These are phyloP conservation scores for Saitoella complicata DNA, from an alignment of 805 yeast genomes.

Conservation along the genomic window DNA sequence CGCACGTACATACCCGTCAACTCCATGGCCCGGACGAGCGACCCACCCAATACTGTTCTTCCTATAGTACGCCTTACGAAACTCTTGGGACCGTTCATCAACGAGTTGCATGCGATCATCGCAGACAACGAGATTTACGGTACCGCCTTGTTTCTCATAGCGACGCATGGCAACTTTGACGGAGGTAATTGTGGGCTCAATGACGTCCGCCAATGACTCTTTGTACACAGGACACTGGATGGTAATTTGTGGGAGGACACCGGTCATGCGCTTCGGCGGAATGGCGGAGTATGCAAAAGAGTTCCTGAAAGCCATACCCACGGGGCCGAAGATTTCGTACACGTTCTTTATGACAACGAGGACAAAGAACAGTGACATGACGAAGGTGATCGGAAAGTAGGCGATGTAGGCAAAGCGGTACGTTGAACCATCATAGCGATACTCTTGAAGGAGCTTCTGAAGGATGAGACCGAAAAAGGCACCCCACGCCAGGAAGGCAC, in stretches of 20 bases:
- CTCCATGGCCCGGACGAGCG: constrained; percentile 9
- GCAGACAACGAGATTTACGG: constrained; percentile 8
- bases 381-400: too few relatives aligned
- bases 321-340: too few relatives aligned
- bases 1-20: constrained; percentile 8
- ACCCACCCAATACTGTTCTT: constrained; percentile 10
- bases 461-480: too few relatives aligned
- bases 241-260: constrained; percentile 10
- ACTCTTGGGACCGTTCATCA: constrained; percentile 5
- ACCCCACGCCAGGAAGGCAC: too few relatives aligned
- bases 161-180: constrained; percentile 7
- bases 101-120: constrained; percentile 11
- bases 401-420: too few relatives aligned
- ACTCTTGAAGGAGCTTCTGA: too few relatives aligned
- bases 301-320: too few relatives aligned
- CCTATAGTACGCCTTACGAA: constrained; percentile 5
- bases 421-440: too few relatives aligned
- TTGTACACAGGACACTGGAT: constrained; percentile 11
- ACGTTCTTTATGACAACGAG: too few relatives aligned
- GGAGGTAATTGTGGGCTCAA: constrained; percentile 9
- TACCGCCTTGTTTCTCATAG: constrained; percentile 10
- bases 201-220: constrained; percentile 9
- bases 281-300: too few relatives aligned
- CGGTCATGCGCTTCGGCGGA: too few relatives aligned
- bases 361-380: too few relatives aligned